Evolutionary conservation across 441 rosid genomes (phyloP), one percentile per base, ranked within the genome.

Genomic region (Brassica balearica): DNA sequence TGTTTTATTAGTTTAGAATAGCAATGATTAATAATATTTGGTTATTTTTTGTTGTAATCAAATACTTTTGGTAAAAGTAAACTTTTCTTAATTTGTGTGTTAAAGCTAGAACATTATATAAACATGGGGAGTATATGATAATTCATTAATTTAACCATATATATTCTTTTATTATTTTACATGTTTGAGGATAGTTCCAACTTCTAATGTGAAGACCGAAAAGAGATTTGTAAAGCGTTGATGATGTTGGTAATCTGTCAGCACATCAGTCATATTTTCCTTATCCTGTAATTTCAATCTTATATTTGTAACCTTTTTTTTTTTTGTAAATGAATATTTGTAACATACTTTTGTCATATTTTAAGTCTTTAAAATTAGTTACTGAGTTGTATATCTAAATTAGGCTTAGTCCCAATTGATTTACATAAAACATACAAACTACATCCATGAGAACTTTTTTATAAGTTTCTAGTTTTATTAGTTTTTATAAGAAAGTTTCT

Each of bases 221-320:
- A 48, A 32, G 12, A 70, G 29, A 7, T 20, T 46, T 20, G 8
- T 53, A 56, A 17, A 66, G 23, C 25, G 41, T 8, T 59, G 23
- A 68, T 77, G 75, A 70, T 71, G 75, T 70, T 51, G 7, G 2
- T 63, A 63, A 63, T 53, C 68, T 70, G 32, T 77, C 80, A 77
- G 43, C 62, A 36, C 14, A 9, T 69, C 12, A 27, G 29, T 60
- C 69, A 43, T 43, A 38, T 38, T 34, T 36, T 53, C 23, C 38
- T 20, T 46, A 10, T 46, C 53, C 53, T 11, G 11, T 10, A 29
- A 46, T 46, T 46, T 46, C 53, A 12, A 46, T 46, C 29, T 60
- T 27, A 38, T 38, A 38, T 38, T 38, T 38, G 46, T 38, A 38
- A 38, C 11, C 11, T 38, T 38, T 38, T 38, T 8, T 8, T 38